Conservation (phyloP, 805 yeast genomes). For the Blastobotrys americana region DNA sequence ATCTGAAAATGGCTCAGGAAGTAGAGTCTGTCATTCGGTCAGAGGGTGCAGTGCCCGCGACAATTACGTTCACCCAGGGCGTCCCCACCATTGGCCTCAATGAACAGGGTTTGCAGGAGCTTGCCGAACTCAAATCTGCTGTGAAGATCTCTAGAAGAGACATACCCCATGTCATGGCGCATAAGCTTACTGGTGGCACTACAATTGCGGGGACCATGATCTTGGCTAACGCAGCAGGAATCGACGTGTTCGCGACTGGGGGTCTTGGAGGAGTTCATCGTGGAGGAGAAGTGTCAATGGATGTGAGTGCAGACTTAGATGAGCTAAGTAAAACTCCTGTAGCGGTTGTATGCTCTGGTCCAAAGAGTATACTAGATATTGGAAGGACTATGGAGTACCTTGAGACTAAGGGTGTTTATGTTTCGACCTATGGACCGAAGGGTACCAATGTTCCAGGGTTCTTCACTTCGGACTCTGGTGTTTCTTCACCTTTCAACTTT, state of each 20-base stretch:
- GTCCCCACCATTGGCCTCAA: constrained; percentile 61
- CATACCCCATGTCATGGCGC: constrained; percentile 62
- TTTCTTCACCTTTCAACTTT: constrained; percentile 60
- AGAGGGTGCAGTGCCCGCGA: constrained; percentile 73
- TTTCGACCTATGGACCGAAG: constrained; percentile 53
- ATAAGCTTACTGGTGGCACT: constrained; percentile 69
- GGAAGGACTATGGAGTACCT: constrained; percentile 74
- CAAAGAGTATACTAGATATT: constrained; percentile 78
- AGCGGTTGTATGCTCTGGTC: constrained; percentile 89
- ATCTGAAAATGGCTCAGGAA: constrained; percentile 59
- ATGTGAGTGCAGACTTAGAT: constrained; percentile 79
- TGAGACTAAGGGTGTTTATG: constrained; percentile 88
- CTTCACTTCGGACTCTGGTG: constrained; percentile 69
- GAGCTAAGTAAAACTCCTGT: constrained; percentile 79
- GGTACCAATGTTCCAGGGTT: constrained; percentile 70
- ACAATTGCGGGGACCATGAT: constrained; percentile 89
- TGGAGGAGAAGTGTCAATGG: constrained; percentile 68
- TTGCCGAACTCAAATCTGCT: constrained; percentile 37
- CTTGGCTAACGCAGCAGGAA: constrained; percentile 64
- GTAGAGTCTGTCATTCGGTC: constrained; percentile 58
- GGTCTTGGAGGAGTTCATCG: constrained; percentile 90
- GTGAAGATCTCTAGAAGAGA: constrained; percentile 77
- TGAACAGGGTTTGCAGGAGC: constrained; percentile 38
- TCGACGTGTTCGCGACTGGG: constrained; percentile 84
- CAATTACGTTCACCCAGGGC: constrained; percentile 72